These are phyloP conservation scores for Clavispora phyllophila DNA, from an alignment of 805 yeast species.

Conservation along the genomic window DNA sequence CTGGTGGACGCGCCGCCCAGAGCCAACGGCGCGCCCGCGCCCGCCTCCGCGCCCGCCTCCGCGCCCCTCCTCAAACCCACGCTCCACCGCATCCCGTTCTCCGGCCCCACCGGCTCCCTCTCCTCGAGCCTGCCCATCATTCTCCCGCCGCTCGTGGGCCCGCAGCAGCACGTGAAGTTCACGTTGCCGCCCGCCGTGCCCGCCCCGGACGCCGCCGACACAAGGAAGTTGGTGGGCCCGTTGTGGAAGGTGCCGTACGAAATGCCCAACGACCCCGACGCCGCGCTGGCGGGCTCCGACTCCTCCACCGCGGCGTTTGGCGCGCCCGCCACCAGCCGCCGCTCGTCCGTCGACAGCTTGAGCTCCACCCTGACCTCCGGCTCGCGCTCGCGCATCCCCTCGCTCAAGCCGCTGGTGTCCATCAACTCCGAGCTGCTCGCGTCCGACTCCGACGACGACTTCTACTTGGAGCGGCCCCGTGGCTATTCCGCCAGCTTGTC, in stretches of 20 bases:
- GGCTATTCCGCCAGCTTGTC: slow-evolving; percentile 5
- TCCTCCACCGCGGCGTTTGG: slow-evolving; percentile 15
- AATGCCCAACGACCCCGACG: slow-evolving; percentile 33
- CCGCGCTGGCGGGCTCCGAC: slow-evolving; percentile 5
- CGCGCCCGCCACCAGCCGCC: slow-evolving; percentile 19
- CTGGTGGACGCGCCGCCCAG: slow-evolving; percentile 9
- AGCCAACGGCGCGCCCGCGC: background rate
- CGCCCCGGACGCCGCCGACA: slow-evolving; percentile 18
- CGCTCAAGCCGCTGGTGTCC: slow-evolving; percentile 22
- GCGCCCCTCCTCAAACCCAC: slow-evolving; percentile 6
- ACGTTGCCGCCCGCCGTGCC: slow-evolving; percentile 1
- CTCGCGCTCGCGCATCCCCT: slow-evolving; percentile 25
- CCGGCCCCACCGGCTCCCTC: slow-evolving; percentile 1
- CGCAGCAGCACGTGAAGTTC: slow-evolving; percentile 8
- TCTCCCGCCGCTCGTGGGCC: slow-evolving; percentile 14
- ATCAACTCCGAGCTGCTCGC: slow-evolving; percentile 15
- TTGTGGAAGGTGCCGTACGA: slow-evolving; percentile 64
- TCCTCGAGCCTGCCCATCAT: slow-evolving; percentile 12
- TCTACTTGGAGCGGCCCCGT: slow-evolving; percentile 19
- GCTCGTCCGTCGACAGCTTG: slow-evolving; percentile 47
- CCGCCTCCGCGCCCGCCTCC: background rate
- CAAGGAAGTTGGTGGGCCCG: slow-evolving; percentile 29
- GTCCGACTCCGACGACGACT: slow-evolving; percentile 12
- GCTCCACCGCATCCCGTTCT: slow-evolving; percentile 7
- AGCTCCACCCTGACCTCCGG: slow-evolving; percentile 43